Base-by-base conservation (phyloP, 352 stramenopile species). In the Discostella stelligera region DNA sequence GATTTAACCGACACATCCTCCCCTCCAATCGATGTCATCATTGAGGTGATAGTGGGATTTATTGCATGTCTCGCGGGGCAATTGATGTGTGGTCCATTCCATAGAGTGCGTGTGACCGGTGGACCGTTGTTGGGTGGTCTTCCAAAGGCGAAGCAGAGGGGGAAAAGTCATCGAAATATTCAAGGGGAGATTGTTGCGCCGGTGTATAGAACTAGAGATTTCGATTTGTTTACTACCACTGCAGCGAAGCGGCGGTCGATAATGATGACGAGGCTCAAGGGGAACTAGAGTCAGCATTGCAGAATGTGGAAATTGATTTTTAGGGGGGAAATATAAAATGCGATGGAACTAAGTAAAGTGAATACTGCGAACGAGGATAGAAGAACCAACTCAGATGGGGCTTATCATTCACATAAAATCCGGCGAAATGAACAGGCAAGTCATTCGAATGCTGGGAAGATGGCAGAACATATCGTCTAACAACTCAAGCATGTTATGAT, bases 161-260 rank as follows among this genome's bases (percentile, higher is more conserved):
- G 48, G 18, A 58, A 32, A 5, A 27, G 49, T 4, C 44, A 20
- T 3, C 32, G 60, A 23, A 13, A 21, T 27, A 70, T 61, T 23
- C 61, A 54, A 37, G 39, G 53, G 21, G 78, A 80, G 37, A 76
- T 90, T 14, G 53, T 77, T 9, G 84, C 87, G 21, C 84, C 84
- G 4, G 46, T 66, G 2, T 88, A 88, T 70, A 74, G 66, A 53
- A 87, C 84, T 20, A 55, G 87, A 56, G 84, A 91, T 74, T 92
- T 90, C 81, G 87, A 92, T 83, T 80, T 90, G 37, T 92, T 91
- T 71, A 68, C 27, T n/a, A 84, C 78, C 10, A 6, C 27, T 32
- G 27, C 27, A 32, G 27, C 27, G 2, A 5, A 2, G 27, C 27
- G 27, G 9, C 69, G 87, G 39, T 64, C 75, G 6, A 56, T 64